A percentile compares a stretch with the other conserved stretches of the same genome.
Conservation (phyloP, 148 eudicot species). For the Persicaria tinctoria region DNA sequence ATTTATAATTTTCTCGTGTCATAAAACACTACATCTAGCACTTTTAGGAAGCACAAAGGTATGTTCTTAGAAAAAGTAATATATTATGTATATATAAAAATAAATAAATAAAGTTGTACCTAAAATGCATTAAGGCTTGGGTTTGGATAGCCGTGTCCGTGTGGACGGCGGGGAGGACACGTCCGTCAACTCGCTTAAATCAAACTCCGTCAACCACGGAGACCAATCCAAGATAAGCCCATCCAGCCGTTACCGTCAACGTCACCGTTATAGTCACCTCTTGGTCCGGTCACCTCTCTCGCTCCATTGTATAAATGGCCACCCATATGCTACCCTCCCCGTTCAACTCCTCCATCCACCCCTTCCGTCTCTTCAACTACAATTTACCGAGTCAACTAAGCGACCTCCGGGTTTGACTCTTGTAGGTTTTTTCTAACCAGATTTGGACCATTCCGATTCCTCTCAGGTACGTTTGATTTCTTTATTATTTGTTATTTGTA, state of each 20-base stretch:
- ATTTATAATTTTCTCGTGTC: too few species aligned
- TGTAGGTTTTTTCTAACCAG: background rate
- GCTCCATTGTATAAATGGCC: background rate
- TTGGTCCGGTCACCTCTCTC: background rate
- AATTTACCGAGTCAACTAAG: background rate
- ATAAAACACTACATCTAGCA: too few species aligned
- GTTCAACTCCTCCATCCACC: background rate
- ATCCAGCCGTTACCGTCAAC: slow-evolving; percentile 2
- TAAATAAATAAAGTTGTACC: background rate
- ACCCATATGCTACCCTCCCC: background rate
- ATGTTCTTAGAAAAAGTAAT: too few species aligned
- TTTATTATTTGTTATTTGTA: background rate
- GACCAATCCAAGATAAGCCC: background rate
- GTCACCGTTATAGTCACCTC: background rate
- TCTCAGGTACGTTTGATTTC: background rate
- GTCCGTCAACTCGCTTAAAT: background rate
- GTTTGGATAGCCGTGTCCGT: background rate
- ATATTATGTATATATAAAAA: too few species aligned
- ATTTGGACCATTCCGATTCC: background rate
- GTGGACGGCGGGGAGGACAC: slow-evolving; percentile 4
- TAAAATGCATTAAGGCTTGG: background rate
- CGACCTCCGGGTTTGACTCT: background rate
- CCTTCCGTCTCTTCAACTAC: background rate
- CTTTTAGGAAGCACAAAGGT: too few species aligned
- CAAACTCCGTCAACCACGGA: slow-evolving; percentile 2